Conservation (phyloP, 768 basidiomycete species). For the Mycena albidolilacea region DNA sequence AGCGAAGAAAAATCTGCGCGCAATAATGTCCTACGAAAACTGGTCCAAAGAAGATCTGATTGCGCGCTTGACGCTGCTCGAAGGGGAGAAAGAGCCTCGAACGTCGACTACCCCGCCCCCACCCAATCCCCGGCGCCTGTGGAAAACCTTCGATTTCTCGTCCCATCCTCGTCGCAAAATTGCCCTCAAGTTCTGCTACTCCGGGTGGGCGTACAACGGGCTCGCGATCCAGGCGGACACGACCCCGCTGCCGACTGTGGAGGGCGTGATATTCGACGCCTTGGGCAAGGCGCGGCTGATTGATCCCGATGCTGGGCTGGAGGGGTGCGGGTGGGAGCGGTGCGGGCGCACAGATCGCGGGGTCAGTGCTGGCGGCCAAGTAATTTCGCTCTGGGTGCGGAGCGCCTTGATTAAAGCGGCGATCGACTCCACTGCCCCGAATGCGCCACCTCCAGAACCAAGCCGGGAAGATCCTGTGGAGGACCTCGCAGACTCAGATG, state of each 20-base stretch:
- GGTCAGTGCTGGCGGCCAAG: conserved; percentile 95
- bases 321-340: conserved; percentile 91
- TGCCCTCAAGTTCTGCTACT: conserved; percentile 93
- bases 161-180: conserved; percentile 88
- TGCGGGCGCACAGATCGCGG: conserved; percentile 97
- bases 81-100: conserved; percentile 49
- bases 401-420: conserved; percentile 66
- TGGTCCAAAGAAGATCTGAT: conserved; percentile 83
- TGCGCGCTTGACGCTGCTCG: conserved; percentile 71
- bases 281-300: conserved; percentile 84
- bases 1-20: conserved; percentile 31
- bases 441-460: not conserved
- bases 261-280: conserved; percentile 87
- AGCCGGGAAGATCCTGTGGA: conserved; percentile 8
- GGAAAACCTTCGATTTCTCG: conserved; percentile 72
- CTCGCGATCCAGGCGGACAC: conserved; percentile 83
- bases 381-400: conserved; percentile 92
- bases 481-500: conserved; percentile 25
- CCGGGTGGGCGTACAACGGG: conserved; percentile 93
- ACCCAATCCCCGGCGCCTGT: conserved; percentile 42
- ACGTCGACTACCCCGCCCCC: conserved; percentile 40
- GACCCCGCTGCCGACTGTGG: conserved; percentile 90
- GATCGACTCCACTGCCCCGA: not conserved
- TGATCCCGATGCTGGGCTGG: conserved; percentile 78
- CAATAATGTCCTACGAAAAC: conserved; percentile 60